A percentile compares a stretch with the other conserved stretches of the same genome.
These are phyloP conservation scores for Kwoniella shivajii DNA, from an alignment of 1,284 basidiomycete species.

Conservation along the genomic window DNA sequence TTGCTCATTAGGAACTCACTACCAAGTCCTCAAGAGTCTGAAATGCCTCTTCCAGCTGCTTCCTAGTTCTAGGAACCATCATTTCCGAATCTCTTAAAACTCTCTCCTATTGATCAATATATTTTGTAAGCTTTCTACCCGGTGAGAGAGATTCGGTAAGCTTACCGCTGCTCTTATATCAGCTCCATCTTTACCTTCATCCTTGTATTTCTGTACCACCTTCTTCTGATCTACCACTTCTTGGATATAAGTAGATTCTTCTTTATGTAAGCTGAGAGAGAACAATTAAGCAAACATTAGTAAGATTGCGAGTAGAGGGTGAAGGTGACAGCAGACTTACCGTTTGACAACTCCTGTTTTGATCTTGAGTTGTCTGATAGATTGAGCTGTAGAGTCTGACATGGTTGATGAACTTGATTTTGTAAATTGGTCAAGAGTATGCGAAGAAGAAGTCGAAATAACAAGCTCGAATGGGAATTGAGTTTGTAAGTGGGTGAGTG, in stretches of 20 bases:
- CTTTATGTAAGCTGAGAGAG: constrained; percentile 66
- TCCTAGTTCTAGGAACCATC: constrained; percentile 72
- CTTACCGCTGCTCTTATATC: constrained; percentile 78
- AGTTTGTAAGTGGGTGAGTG: too few species aligned
- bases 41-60: constrained; percentile 64
- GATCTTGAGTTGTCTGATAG: constrained; percentile 69
- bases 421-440: too few species aligned
- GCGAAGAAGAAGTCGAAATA: too few species aligned
- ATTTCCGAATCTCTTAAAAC: constrained; percentile 76
- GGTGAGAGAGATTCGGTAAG: not conserved
- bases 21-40: constrained; percentile 69
- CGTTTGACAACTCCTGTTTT: constrained; percentile 72
- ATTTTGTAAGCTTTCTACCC: not conserved
- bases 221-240: constrained; percentile 66
- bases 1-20: constrained; percentile 61
- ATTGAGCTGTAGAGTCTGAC: constrained; percentile 41
- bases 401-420: constrained; percentile 16
- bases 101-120: constrained; percentile 59
- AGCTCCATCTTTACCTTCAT: constrained; percentile 71
- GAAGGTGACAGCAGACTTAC: constrained; percentile 54
- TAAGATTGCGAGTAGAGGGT: not conserved
- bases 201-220: constrained; percentile 66
- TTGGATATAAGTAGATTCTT: constrained; percentile 67
- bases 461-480: too few species aligned
- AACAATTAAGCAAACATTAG: not conserved